Evolutionary conservation across 208 protist genomes (phyloP), one percentile per base, ranked within the genome.

Genomic region (Porcisia hertigi): DNA sequence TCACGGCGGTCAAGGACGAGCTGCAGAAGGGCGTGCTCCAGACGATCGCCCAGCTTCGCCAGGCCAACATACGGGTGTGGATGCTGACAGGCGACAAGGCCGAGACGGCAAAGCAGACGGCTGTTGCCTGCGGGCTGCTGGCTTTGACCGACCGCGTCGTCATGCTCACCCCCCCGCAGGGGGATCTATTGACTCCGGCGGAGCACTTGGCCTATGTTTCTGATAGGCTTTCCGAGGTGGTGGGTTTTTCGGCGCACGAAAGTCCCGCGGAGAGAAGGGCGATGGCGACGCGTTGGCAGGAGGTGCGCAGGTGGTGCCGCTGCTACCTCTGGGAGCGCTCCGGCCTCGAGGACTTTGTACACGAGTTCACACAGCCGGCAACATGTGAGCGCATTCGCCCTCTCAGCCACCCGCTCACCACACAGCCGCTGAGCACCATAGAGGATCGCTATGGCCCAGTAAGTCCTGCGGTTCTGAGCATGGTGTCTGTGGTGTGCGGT

Each of bases 61-160:
- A 88, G 57, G 95, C 94, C 45, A 86, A 90, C 55, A 97, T 98
- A 53, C 84, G 84, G 12, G 86, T 98, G 47, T 98, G 96, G 96
- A 98, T 98, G 97, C 84, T 99, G 59, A 99, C 99, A 47, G 99
- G 99, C 55, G 99, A 99, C 87, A 99, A 99, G 85, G 83, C 90
- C 63, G 93, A 99, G 85, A 99, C 98, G 58, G 98, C 98, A 41
- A 94, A 97, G 70, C 97, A 99, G 83, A 98, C 99, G 73, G 97
- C 91, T 43, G 79, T 92, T n/a, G 83, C 87, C 16, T 91, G 87
- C 58, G 87, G 87, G 16, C 79, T 94, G 47, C 78, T 92, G 18
- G 74, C 79, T 30, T 63, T 76, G 3, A 16, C 74, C 39, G 90
- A 94, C 65, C 77, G 62, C 49, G 60, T 91, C 41, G 62, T 89